Evolutionary conservation across 768 basidiomycete species (phyloP).

Genomic region (Tricholoma sp.): DNA sequence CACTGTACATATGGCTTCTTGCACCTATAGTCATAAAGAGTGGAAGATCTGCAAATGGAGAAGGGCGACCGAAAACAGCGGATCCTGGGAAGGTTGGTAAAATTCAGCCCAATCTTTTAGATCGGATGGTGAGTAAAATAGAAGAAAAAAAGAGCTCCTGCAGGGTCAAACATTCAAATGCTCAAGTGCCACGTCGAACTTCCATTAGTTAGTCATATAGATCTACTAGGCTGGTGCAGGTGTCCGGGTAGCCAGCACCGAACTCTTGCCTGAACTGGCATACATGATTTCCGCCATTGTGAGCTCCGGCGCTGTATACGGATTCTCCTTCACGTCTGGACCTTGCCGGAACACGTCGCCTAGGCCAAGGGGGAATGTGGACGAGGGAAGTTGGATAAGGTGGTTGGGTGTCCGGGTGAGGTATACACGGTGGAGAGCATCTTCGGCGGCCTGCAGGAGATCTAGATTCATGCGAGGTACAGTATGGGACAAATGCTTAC

Average conservation of each 20-base stretch:
- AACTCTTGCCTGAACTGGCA: slow-evolving; percentile 61
- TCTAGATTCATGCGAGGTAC: background rate
- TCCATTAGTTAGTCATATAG: background rate
- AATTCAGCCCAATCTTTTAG: no score
- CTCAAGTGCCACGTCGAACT: background rate
- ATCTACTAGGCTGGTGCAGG: background rate
- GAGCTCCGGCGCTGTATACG: slow-evolving; percentile 51
- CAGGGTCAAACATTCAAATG: background rate
- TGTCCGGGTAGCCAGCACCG: slow-evolving; percentile 13
- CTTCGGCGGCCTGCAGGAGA: slow-evolving; percentile 68
- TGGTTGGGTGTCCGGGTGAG: slow-evolving; percentile 73
- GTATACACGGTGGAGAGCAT: slow-evolving; percentile 77
- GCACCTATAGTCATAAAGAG: no score
- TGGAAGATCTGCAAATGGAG: no score
- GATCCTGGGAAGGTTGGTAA: no score
- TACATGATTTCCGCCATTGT: slow-evolving; percentile 64
- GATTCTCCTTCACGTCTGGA: slow-evolving; percentile 36
- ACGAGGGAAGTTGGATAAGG: slow-evolving; percentile 63
- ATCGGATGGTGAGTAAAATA: no score
- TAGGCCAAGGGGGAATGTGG: slow-evolving; percentile 57
- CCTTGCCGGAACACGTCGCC: slow-evolving; percentile 50
- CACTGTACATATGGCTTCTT: no score
- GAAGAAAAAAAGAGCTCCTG: no score
- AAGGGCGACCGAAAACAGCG: no score
- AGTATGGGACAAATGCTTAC: slow-evolving; percentile 36